Base-by-base conservation (phyloP, 345 rosid species). In the Boechera retrofracta region DNA sequence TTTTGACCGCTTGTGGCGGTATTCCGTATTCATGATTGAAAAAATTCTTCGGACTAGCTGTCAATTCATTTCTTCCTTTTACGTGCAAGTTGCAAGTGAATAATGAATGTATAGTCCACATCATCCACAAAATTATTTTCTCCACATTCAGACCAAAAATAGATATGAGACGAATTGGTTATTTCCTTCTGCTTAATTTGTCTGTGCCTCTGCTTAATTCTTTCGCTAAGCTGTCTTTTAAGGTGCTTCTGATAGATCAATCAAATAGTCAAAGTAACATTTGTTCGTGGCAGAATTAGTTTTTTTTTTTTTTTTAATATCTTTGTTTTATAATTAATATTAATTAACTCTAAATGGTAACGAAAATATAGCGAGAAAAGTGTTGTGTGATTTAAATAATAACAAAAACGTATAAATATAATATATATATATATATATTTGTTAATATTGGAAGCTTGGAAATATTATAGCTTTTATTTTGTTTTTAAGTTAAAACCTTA, bases 401-500 rank as follows among this genome's bases (percentile, higher is more conserved):
- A 28, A 28, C 29, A 28, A 28, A 1, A 28, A 28, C 3, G 2
- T 28, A 28, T 28, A 2, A 2, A 28, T 28, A 28, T 28, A 28
- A 28, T 2, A 28, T 28, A 28, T 28, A 28, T 26, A 26, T 26
- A 26, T 28, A 28, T 28, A 28, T 28, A 28, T 28, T 2, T 28
- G 29, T 28, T 28, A 21, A 21, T 21, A 21, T 21, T 21, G 24
- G 1, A 21, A 21, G 24, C 1, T 21, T 1, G 24, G 1, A 21
- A 21, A 21, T 1, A 21, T 21, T 21, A 21, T 21, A 21, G 24
- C 24, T 21, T 21, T 21, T 38, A 4, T 58, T 24, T 38, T 52
- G 48, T 36, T 68, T 35, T 68, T 38, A 26, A 38, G 49, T 15
- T 35, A 21, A 15, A 42, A 42, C 38, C 26, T 65, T 31, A 65